These are phyloP conservation scores for Penicillium manginii DNA, from an alignment of 495 filamentous ascomycete species.

Conservation along the genomic window DNA sequence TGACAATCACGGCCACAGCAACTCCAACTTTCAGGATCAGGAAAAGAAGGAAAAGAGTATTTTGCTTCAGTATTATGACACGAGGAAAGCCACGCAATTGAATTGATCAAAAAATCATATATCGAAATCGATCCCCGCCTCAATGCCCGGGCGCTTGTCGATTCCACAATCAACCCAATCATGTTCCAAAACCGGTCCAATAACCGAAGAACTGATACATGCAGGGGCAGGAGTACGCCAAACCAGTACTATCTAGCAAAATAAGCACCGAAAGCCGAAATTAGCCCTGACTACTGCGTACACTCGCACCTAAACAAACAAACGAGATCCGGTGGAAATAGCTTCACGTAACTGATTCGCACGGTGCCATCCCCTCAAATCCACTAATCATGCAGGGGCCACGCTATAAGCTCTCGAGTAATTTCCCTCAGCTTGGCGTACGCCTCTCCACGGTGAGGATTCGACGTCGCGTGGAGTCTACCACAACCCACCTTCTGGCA, in stretches of 20 bases:
- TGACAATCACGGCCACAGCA: too few relatives aligned
- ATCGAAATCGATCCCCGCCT: background rate
- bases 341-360: constrained; percentile 16
- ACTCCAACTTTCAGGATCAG: too few relatives aligned
- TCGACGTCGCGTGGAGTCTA: constrained; percentile 2
- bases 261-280: background rate
- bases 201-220: background rate
- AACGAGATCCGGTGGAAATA: background rate
- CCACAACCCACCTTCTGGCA: constrained; percentile 7
- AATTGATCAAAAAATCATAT: too few relatives aligned
- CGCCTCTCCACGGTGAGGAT: background rate
- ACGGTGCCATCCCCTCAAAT: background rate
- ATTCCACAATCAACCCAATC: background rate
- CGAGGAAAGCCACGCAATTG: too few relatives aligned
- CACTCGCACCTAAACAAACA: background rate
- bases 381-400: constrained; percentile 30
- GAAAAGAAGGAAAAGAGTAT: too few relatives aligned
- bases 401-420: constrained; percentile 14
- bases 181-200: background rate
- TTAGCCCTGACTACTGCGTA: background rate
- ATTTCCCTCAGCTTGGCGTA: constrained; percentile 18
- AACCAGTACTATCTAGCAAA: background rate
- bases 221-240: background rate
- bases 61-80: too few relatives aligned
- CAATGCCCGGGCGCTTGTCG: background rate